Evolutionary conservation across 2,329 filamentous ascomycete species (phyloP), one percentile per base, ranked within the genome.

Genomic region (Talaromyces albobiverticillius): DNA sequence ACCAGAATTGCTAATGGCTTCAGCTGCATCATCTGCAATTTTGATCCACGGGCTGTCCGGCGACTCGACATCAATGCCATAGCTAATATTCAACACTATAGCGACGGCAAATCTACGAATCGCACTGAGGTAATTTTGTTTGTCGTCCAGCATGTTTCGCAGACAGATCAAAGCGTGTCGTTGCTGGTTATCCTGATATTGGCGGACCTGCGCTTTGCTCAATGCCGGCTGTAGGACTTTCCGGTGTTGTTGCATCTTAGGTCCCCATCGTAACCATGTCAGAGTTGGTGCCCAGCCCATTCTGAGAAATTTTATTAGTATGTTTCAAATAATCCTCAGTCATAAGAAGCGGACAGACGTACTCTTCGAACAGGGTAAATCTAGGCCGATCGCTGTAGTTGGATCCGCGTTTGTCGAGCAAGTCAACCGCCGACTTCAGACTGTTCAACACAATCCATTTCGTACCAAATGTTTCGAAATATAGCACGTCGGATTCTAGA

Each of bases 221-320:
- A 50, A 50, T 18, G 47, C 32, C 16, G 32, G 47, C 47, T 50
- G 47, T 8, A 50, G 47, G 22, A 50, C 29, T 50, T 50, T 50
- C 4, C 47, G 34, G 34, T 50, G 47, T 50, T 20, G 47, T 22
- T 41, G 47, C 32, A 50, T 40, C 16, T 50, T 26, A 8, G 47
- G 36, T 8, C 34, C 32, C 47, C 47, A 50, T 41, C 47, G 47
- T 41, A 50, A 41, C 34, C 32, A 50, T 26, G 47, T 50, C 3
- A 50, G 34, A 31, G 47, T 50, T 3, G 36, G 34, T 29, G 34
- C 47, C 47, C 47, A 50, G 23, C 47, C 47, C 47, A 50, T 50
- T 25, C 46, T 47, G 34, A 9, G 34, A n/a, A 25, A 18, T n/a
- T n/a, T 22, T 8, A 14, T 47, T 22, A 47, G 31, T 23, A 6